phyloP scores from a whole-genome alignment of 768 basidiomycete species.

The Kwoniella mangroviensis region DNA sequence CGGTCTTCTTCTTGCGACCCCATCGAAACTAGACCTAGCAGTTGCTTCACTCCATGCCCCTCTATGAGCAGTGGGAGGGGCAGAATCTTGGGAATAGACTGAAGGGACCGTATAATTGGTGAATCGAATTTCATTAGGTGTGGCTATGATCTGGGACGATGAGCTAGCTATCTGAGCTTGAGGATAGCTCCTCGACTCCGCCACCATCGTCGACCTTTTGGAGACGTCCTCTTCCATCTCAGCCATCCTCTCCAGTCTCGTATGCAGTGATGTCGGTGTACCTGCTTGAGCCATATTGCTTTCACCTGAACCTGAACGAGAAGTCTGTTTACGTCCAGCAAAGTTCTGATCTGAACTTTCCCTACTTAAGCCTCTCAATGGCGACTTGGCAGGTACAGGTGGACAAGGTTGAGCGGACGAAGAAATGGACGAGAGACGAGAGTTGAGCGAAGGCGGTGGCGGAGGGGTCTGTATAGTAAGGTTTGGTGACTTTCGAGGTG shows the following conservation, averaged over 20 bases:
- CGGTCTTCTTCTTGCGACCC: conserved; percentile 9
- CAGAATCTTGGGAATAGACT: conserved; percentile 43
- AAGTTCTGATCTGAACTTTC: conserved; percentile 19
- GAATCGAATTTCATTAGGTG: conserved; percentile 35
- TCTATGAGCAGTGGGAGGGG: conserved; percentile 25
- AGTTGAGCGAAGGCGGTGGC: conserved; percentile 15
- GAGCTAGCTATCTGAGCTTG: neutral
- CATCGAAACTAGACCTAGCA: conserved; percentile 14
- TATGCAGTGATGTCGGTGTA: conserved; percentile 13
- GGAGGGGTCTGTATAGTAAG: conserved; percentile 24
- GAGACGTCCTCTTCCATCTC: neutral
- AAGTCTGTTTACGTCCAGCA: conserved; percentile 4
- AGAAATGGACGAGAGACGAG: conserved; percentile 24
- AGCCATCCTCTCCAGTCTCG: conserved; percentile 3
- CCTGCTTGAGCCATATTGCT: conserved; percentile 19
- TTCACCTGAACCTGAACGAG: conserved; percentile 23
- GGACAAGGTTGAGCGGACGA: conserved; percentile 35
- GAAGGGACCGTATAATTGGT: conserved; percentile 32
- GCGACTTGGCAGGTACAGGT: conserved; percentile 47
- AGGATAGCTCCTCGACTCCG: neutral
- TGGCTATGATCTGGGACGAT: conserved; percentile 10
- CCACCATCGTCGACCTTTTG: neutral
- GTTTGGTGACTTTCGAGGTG: conserved; percentile 24
- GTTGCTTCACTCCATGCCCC: conserved; percentile 15
- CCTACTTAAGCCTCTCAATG: conserved; percentile 34